Evolutionary conservation across 2,329 filamentous ascomycete genomes (phyloP), one percentile per base, ranked within the genome.

Genomic region (Talaromyces sp.): DNA sequence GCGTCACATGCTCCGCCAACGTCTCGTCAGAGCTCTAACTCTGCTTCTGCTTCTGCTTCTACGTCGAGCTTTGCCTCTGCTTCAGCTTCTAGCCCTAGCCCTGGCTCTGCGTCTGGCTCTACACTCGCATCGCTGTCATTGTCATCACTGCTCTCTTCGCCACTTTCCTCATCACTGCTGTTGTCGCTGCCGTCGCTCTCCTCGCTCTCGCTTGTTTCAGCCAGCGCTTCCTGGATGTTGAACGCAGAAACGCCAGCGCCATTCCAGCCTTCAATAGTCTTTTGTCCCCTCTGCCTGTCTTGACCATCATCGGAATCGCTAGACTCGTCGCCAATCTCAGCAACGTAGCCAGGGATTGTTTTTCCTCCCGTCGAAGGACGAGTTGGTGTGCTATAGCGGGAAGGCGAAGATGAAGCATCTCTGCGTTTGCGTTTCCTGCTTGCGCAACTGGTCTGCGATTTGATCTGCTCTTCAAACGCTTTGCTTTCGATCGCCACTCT

Each of bases 361-460:
- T 62, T 62, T 4, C 60, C 60, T 1, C 55, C 55, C 9, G 51
- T 55, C 33, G 60, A 55, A 33, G 60, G 52, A 44, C 49, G 39
- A 30, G 13, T 10, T 30, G 58, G 22, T 28, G 47, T 51, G 22
- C 22, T n/a, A 7, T 27, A 28, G 49, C 49, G 28, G 7, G 22
- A 30, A 52, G 22, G 13, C 22, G 22, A 28, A 52, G 42, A 47
- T 47, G 42, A 22, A 47, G 42, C 3, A 47, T 11, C 42, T 6
- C 19, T 47, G 3, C 44, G 22, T 36, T 33, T 53, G 10, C 30
- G 15, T 9, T 58, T 39, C 44, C 19, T 27, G 28, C 2, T 9
- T 8, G 6, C 13, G n/a, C 13, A 2, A 17, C 25, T 39, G 6
- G 27, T 49, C 30, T 39, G 27, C 2, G 32, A 30, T 27, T 56